These are phyloP conservation scores for Chaetomium fimeti DNA, from an alignment of 495 filamentous ascomycete genomes.

Conservation along the genomic window DNA sequence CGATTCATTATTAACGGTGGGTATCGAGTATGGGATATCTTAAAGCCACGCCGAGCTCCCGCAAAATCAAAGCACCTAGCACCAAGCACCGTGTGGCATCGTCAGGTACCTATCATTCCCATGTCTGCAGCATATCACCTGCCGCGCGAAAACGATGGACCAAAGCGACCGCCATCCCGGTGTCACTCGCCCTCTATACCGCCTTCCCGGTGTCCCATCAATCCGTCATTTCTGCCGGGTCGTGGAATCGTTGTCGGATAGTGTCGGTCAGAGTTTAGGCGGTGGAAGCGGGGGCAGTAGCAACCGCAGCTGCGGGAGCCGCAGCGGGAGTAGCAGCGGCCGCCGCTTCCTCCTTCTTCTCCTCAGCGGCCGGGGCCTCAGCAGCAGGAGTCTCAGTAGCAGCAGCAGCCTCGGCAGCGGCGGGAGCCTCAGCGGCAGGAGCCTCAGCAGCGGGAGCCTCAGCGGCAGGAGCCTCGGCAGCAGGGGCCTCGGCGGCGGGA, in stretches of 20 bases:
- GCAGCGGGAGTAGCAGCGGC: neutral
- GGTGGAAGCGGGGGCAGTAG: neutral
- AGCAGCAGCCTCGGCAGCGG: constrained; percentile 18
- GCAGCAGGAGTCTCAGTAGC: constrained; percentile 22
- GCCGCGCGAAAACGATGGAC: neutral
- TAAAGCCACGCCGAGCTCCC: constrained; percentile 18
- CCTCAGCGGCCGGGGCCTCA: constrained; percentile 12
- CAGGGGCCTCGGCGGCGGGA: constrained; percentile 19
- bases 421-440: constrained; percentile 23
- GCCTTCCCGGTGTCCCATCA: neutral
- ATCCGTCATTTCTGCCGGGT: constrained; percentile 2
- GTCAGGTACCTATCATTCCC: constrained; percentile 14
- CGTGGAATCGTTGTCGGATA: neutral
- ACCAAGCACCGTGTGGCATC: constrained; percentile 18
- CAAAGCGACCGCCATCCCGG: neutral
- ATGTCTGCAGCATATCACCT: neutral
- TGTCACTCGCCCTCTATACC: neutral
- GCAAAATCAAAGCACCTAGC: constrained; percentile 16
- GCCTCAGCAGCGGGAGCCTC: constrained; percentile 25
- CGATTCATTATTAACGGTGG: constrained; percentile 16
- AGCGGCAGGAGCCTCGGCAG: constrained; percentile 25
- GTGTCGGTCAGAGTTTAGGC: neutral
- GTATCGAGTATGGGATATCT: constrained; percentile 24
- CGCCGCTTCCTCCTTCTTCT: neutral
- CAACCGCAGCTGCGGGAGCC: neutral